Base-by-base conservation (phyloP, 1,284 basidiomycete species). In the Cryptococcus maquisensis region DNA sequence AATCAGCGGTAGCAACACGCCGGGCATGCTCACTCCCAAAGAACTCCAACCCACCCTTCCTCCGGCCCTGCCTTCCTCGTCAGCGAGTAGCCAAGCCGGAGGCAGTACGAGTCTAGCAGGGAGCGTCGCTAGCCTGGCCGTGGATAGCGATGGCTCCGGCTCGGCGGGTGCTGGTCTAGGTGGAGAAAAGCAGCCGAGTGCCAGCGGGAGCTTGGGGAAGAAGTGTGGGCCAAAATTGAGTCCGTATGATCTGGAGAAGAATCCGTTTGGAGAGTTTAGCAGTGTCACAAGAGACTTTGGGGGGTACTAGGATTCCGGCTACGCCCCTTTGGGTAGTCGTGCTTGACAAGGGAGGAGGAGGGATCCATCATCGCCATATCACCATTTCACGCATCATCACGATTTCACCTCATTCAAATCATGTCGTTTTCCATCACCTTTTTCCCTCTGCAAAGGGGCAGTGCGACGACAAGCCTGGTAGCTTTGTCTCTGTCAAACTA, bases 191-290 rank as follows among this genome's bases (percentile, higher is more conserved):
- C 52, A 45, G 44, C n/a, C 46, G 16, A 43, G n/a, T 28, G 24
- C 47, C 15, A 24, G 37, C 5, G 39, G 15, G 18, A 43, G 13
- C 24, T 41, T 43, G 28, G 49, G 46, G 68, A n/a, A 44, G 38
- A 59, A 47, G 28, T 13, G 47, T n/a, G 16, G 47, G 36, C 36
- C n/a, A n/a, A 15, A 28, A 20, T 5, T 38, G 9, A 21, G 24
- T 9, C 72, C 54, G 61, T 74, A 57, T 72, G 79, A 64, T 72
- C 68, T 58, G 50, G 77, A 78, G 58, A 81, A 88, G 73, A 77
- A 78, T 58, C 77, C 88, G 61, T 94, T 94, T 76, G 83, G 83
- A 51, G 87, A 83, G 47, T 94, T 94, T 77, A 87, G 84, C 65
- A 90, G 86, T 74, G 88, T 94, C 67, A 93, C 90, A 56, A 79